Evolutionary conservation across 139 green algal species (phyloP).

Genomic region (Astrephomene gubernaculifera): DNA sequence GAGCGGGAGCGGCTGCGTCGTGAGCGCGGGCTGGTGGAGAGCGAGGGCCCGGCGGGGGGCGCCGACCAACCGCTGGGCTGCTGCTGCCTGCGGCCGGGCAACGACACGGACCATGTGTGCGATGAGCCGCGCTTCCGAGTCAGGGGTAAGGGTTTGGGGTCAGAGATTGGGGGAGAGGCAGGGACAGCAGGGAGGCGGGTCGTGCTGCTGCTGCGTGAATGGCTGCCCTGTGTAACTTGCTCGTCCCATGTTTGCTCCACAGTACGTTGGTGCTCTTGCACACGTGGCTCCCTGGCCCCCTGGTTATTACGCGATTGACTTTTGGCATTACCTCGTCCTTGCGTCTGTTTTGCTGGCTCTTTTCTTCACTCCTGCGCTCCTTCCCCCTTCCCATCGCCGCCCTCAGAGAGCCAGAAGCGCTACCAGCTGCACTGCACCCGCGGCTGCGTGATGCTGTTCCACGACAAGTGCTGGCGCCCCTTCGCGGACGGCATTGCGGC

Average conservation of each 20-base stretch:
- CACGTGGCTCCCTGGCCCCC: no score
- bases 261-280: no score
- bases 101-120: conserved; percentile 34
- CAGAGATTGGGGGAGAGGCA: no score
- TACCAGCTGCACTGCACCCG: conserved; percentile 15
- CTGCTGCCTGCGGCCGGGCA: conserved; percentile 32
- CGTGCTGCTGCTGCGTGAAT: no score
- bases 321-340: no score
- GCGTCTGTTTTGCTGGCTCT: no score
- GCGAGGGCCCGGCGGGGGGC: background rate
- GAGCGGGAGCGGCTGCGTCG: conserved; percentile 28
- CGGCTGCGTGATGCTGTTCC: conserved; percentile 29
- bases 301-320: no score
- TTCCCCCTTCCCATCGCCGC: background rate
- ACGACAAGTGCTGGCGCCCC: conserved; percentile 35
- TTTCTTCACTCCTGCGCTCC: background rate
- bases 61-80: background rate
- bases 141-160: conserved; percentile 9
- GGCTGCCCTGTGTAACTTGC: no score
- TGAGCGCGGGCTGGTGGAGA: background rate
- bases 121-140: conserved; percentile 9
- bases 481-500: conserved; percentile 4
- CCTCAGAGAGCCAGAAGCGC: conserved; percentile 28
- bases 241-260: no score
- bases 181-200: no score